phyloP scores from a whole-genome alignment of 768 basidiomycete species.

The Serpula lacrymans region DNA sequence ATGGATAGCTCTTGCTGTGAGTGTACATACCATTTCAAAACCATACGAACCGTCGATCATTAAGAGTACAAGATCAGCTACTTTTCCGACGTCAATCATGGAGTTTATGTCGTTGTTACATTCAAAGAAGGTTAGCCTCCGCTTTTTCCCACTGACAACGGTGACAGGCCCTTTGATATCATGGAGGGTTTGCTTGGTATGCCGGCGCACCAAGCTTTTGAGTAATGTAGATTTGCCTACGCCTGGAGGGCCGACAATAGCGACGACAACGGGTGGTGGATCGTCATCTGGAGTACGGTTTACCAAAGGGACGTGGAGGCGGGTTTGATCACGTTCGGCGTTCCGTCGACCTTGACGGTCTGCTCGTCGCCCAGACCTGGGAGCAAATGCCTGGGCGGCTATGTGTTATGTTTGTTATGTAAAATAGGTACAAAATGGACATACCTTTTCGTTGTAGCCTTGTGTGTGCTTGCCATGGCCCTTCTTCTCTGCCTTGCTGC shows the following conservation, averaged over 20 bases:
- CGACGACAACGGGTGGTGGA: conserved; percentile 92
- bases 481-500: conserved; percentile 75
- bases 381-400: conserved; percentile 76
- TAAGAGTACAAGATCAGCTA: conserved; percentile 92
- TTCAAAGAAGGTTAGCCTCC: conserved; percentile 93
- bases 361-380: conserved; percentile 84
- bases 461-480: conserved; percentile 67
- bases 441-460: conserved; percentile 88
- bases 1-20: neutral
- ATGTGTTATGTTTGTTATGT: conserved; percentile 3
- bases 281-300: conserved; percentile 89
- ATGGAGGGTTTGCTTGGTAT: conserved; percentile 89
- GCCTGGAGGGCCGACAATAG: conserved; percentile 93
- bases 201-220: conserved; percentile 85
- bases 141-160: conserved; percentile 89
- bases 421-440: conserved; percentile 11
- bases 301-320: conserved; percentile 93
- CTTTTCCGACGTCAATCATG: conserved; percentile 97
- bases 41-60: conserved; percentile 99
- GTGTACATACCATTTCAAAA: conserved; percentile 86
- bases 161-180: conserved; percentile 94
- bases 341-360: conserved; percentile 87
- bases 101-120: conserved; percentile 97
- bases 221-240: conserved; percentile 96
- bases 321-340: conserved; percentile 90